Percentiles rank a stretch among this genome's conserved stretches.
Evolutionary conservation across 805 yeast species (phyloP).

Genomic region (Candida dendrica): DNA sequence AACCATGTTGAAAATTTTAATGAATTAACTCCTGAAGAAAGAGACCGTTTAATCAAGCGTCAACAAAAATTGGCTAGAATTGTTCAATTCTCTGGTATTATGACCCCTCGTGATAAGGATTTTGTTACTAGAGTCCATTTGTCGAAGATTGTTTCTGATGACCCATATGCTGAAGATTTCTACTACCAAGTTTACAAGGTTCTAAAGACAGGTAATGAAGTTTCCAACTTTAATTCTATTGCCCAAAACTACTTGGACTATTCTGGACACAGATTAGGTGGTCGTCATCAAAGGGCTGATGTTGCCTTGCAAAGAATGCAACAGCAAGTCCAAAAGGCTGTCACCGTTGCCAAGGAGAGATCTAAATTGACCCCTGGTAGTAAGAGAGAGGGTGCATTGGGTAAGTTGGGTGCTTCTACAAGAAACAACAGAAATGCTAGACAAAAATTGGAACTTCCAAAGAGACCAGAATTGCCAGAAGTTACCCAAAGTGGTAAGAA

Average conservation of each 20-base stretch:
- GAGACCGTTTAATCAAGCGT: slow-evolving; percentile 56
- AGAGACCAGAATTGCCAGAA: slow-evolving; percentile 33
- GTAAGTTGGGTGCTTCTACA: slow-evolving; percentile 71
- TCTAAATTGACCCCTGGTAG: slow-evolving; percentile 59
- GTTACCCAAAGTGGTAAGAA: slow-evolving; percentile 31
- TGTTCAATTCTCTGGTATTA: slow-evolving; percentile 79
- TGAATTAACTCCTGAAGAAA: slow-evolving; percentile 63
- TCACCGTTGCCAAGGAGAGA: slow-evolving; percentile 87
- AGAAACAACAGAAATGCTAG: slow-evolving; percentile 85
- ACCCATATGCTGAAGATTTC: slow-evolving; percentile 95
- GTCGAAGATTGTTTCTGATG: slow-evolving; percentile 93
- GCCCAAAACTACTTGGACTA: slow-evolving; percentile 89
- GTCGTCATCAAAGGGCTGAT: slow-evolving; percentile 76
- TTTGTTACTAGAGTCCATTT: slow-evolving; percentile 90
- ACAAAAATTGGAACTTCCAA: slow-evolving; percentile 65
- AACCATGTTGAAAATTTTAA: slow-evolving; percentile 24
- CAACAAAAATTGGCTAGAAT: slow-evolving; percentile 71
- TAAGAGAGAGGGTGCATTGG: slow-evolving; percentile 78
- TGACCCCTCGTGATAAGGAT: slow-evolving; percentile 96
- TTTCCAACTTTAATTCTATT: slow-evolving; percentile 62
- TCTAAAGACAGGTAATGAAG: slow-evolving; percentile 43
- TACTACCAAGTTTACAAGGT: slow-evolving; percentile 88
- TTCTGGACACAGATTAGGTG: slow-evolving; percentile 86
- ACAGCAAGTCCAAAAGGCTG: slow-evolving; percentile 95
- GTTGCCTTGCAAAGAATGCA: slow-evolving; percentile 95